Conservation (phyloP, 257 asterid species). For the Scutellaria baicalensis region DNA sequence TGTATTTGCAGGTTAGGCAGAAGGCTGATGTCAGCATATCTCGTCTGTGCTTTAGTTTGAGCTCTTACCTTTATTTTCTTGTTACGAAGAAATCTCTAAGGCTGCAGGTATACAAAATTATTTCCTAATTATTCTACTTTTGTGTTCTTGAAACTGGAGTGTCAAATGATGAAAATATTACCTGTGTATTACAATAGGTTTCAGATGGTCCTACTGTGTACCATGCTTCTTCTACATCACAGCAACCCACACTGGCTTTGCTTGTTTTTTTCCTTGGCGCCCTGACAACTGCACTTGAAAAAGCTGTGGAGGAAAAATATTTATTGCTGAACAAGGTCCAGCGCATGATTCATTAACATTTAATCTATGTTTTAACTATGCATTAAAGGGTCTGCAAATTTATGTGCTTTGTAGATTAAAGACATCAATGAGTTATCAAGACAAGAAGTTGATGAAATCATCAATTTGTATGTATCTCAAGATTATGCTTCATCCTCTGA, state of each 20-base stretch:
- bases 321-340: constrained; percentile 77
- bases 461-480: constrained; percentile 49
- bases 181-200: constrained; percentile 41
- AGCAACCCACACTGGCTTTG: constrained; percentile 64
- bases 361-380: background rate
- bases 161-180: background rate
- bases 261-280: constrained; percentile 60
- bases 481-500: constrained; percentile 60
- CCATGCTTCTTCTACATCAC: constrained; percentile 49
- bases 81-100: constrained; percentile 67
- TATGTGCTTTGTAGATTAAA: constrained; percentile 46
- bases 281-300: constrained; percentile 59
- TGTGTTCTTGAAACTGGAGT: background rate
- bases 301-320: constrained; percentile 76
- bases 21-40: constrained; percentile 62
- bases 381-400: background rate
- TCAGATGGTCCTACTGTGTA: constrained; percentile 46
- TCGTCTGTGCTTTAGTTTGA: constrained; percentile 83
- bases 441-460: constrained; percentile 92
- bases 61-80: constrained; percentile 84
- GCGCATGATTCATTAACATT: background rate
- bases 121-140: background rate
- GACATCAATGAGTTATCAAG: constrained; percentile 94
- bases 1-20: constrained; percentile 46
- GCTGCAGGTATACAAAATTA: constrained; percentile 54